Conservation (phyloP, 208 protist species). For the Lotmaria passim region DNA sequence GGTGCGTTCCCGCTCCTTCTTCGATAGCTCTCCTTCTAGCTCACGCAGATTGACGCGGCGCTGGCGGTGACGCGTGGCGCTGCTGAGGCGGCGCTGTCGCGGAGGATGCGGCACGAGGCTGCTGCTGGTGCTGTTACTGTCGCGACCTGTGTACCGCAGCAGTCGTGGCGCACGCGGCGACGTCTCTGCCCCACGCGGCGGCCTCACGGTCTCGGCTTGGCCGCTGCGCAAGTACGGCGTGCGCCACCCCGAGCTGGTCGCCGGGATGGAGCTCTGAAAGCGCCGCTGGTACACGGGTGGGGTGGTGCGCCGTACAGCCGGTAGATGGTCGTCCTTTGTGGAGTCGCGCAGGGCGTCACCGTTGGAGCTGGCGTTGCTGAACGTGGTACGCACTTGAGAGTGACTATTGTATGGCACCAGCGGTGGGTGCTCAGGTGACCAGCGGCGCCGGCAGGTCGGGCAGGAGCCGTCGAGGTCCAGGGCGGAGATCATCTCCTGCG, state of each 20-base stretch:
- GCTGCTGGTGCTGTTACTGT: background rate
- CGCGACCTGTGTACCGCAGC: background rate
- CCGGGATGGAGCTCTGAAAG: conserved; percentile 1
- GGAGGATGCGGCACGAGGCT: conserved; percentile 29
- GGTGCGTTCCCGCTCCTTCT: conserved; percentile 40
- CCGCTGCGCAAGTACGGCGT: conserved; percentile 3
- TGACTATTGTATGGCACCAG: background rate
- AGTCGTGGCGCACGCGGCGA: conserved; percentile 3
- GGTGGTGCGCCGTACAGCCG: background rate
- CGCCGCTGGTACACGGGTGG: conserved; percentile 3
- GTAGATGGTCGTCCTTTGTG: background rate
- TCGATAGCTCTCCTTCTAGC: conserved; percentile 45
- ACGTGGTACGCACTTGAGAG: background rate
- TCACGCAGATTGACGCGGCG: conserved; percentile 56
- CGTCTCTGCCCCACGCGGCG: conserved; percentile 6
- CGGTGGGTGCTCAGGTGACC: conserved; percentile 10
- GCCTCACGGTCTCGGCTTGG: background rate
- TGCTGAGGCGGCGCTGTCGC: conserved; percentile 27
- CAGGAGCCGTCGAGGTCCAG: conserved; percentile 13
- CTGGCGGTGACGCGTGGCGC: conserved; percentile 27
- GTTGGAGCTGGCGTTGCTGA: conserved; percentile 18
- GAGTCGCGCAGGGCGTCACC: conserved; percentile 11
- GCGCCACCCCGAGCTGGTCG: background rate
- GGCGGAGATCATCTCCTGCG: background rate
- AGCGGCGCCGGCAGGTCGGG: conserved; percentile 24